A percentile compares a stretch with the other conserved stretches of the same genome.
Evolutionary conservation across 805 yeast species (phyloP).

Genomic region (Hanseniaspora taiwanica): DNA sequence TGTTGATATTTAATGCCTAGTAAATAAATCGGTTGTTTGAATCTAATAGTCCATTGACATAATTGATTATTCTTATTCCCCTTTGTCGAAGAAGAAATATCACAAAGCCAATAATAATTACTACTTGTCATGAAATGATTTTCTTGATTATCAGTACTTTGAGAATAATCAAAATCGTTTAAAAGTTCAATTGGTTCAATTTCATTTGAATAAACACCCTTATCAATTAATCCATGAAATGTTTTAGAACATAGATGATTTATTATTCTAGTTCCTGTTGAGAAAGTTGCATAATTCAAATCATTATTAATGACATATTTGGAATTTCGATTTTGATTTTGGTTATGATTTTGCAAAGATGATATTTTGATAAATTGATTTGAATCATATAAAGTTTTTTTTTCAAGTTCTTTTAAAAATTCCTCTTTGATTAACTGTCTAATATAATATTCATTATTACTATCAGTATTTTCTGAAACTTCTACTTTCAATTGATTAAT

Average conservation of each 20-base stretch:
- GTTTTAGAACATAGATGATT: slow-evolving; percentile 25
- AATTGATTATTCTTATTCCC: slow-evolving; percentile 9
- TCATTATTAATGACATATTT: slow-evolving; percentile 11
- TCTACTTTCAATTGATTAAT: slow-evolving; percentile 1
- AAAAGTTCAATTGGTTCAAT: slow-evolving; percentile 17
- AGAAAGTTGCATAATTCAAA: slow-evolving; percentile 23
- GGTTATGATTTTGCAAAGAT: not conserved
- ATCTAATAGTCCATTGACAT: slow-evolving; percentile 25
- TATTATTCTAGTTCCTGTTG: slow-evolving; percentile 26
- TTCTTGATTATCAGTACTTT: slow-evolving; percentile 2
- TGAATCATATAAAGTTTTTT: not conserved
- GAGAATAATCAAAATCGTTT: slow-evolving; percentile 9
- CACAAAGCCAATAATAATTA: slow-evolving; percentile 23
- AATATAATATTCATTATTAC: not conserved
- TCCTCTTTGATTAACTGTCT: not conserved
- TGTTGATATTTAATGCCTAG: slow-evolving; percentile 25
- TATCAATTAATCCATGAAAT: slow-evolving; percentile 9
- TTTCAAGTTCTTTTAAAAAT: not conserved
- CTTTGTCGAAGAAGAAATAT: too few relatives aligned
- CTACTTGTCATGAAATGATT: too few relatives aligned
- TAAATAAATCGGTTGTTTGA: slow-evolving; percentile 27
- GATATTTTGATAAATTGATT: too few relatives aligned
- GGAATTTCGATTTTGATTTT: not conserved
- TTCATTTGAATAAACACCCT: slow-evolving; percentile 13
- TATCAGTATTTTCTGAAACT: not conserved